Base-by-base conservation (phyloP, 129 eudicot species). In the Flaveria trinervia region DNA sequence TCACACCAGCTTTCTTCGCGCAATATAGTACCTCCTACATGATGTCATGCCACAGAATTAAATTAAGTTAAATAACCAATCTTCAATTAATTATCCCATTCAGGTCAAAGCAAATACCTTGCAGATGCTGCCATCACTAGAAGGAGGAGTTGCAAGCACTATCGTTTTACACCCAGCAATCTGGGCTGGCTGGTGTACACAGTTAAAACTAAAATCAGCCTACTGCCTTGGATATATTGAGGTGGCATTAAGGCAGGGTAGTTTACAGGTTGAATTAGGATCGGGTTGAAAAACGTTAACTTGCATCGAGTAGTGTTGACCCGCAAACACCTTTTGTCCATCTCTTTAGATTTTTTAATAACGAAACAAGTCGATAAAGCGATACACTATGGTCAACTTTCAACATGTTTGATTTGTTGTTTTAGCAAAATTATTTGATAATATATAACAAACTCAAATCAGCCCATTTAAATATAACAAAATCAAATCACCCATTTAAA, bases 141-240 rank as follows among this genome's bases (percentile, higher is more conserved):
- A 71, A 73, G 99, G 99, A 61, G 99, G 99, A 77, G 99, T 89
- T 59, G 99, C 99, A 82, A 94, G 99, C 60, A 94, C 99, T 79
- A 91, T 44, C 14, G 94, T 91, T 91, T 91, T 94, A 84, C 99
- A 94, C 23, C 99, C 99, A 73, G 97, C 99, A 76, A 94, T 91
- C 80, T 94, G 97, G 18, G 99, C 97, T 52, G 99, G 99, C 99
- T 94, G 89, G 64, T 62, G 65, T 4, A 77, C 49, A 83, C 52
- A 77, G 39, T 33, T 36, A 36, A 64, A 36, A 46, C 69, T 17
- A 71, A 15, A 51, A 65, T 85, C 76, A 85, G 76, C 62, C 59
- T 22, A 33, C 18, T 41, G n/a, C 57, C 71, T 41, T 43, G 30
- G n/a, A 36, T 46, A 8, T 36, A 25, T 61, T 6, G 41, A 71